Evolutionary conservation across 2,329 filamentous ascomycete species (phyloP).

Genomic region (Xylaria sp.): DNA sequence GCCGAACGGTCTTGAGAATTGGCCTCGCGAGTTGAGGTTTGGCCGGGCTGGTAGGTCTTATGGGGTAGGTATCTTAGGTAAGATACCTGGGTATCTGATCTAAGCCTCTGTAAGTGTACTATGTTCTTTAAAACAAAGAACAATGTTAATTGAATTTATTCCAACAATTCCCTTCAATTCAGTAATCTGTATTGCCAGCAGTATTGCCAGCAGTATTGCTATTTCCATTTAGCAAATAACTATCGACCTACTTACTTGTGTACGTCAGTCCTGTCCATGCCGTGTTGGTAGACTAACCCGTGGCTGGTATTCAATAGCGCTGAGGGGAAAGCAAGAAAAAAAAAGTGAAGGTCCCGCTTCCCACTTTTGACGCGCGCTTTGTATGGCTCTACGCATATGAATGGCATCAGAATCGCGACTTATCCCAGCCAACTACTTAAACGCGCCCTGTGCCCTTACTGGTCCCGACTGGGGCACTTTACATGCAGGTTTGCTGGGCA

Average conservation of each 20-base stretch:
- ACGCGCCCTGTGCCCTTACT: constrained; percentile 33
- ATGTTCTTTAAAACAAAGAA: too few relatives aligned
- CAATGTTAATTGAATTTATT: too few relatives aligned
- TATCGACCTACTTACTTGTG: too few relatives aligned
- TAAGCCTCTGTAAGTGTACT: too few relatives aligned
- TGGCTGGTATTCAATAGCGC: constrained; percentile 15
- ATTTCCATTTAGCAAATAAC: too few relatives aligned
- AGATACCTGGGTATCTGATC: neutral
- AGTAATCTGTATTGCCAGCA: too few relatives aligned
- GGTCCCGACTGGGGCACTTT: neutral
- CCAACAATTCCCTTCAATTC: too few relatives aligned
- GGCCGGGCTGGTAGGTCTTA: neutral
- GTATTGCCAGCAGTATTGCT: too few relatives aligned
- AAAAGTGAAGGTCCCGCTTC: constrained; percentile 15
- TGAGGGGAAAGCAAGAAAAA: neutral
- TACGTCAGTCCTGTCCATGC: too few relatives aligned
- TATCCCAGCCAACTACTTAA: constrained; percentile 11
- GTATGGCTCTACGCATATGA: neutral
- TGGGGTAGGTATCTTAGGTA: neutral
- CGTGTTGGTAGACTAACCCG: too few relatives aligned
- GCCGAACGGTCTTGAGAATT: constrained; percentile 19
- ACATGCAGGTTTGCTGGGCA: too few relatives aligned
- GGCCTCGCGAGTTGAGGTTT: constrained; percentile 12
- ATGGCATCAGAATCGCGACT: constrained; percentile 28
- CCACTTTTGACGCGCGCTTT: constrained; percentile 22